Base-by-base conservation (phyloP, 106 monocot species). In the Agapanthus africanus region DNA sequence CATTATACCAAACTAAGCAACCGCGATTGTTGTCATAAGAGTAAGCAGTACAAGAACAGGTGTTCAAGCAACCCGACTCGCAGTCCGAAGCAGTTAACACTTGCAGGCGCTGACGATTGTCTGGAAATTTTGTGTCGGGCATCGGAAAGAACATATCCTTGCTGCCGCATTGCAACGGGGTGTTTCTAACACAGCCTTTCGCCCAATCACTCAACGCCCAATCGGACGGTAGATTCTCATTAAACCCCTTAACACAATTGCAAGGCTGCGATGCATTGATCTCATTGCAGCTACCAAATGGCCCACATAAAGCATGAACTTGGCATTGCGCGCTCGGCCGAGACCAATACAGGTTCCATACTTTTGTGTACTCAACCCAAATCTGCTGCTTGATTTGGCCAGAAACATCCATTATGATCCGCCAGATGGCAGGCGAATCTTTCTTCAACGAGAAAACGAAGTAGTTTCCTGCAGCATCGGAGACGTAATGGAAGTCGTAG, bases 391-490 rank as follows among this genome's bases (percentile, higher is more conserved):
- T 77, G 5, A 80, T 63, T 40, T 82, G 80, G 2, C 89, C 88
- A 6, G 84, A 88, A 18, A 76, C 2, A 25, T 77, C 76, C 63
- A 91, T 74, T 27, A 79, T 47, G 25, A 79, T 61, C 68, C 81
- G 84, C n/a, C 79, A 54, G 66, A 84, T 84, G 70, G 67, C 25
- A 16, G 23, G 26, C 0, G 27, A 30, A 41, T 9, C 13, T 0
- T 0, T 28, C 16, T 75, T 85, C 16, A 78, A 25, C 0, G 76
- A 70, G 52, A 82, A 86, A 1, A 15, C 73, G 69, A 86, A 82
- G 70, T 82, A 86, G n/a, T 40, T 79, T 59, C 70, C 72, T 1
- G 49, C n/a, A 1, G 31, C 16, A 69, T 72, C 59, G 46, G 11
- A 33, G 1, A 77, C 54, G 30, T 76, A 82, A 7, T 25, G 11